phyloP scores from a whole-genome alignment of 768 basidiomycete genomes.

The Clitopilus hobsonii region DNA sequence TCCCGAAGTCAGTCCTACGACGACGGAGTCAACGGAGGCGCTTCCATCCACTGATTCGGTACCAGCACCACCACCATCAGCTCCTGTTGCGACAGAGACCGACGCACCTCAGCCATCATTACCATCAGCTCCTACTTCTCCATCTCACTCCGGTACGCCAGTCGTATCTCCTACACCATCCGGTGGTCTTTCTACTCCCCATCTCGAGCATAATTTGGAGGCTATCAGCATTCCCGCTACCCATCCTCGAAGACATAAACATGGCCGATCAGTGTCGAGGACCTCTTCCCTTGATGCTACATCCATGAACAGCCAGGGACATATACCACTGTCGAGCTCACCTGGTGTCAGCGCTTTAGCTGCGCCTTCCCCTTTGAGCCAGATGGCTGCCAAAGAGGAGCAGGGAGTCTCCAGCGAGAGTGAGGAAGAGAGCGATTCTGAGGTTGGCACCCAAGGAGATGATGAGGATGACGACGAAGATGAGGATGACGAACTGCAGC shows the following conservation, averaged over 20 bases:
- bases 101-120: background rate
- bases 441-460: conserved; percentile 5
- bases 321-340: background rate
- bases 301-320: background rate
- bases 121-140: background rate
- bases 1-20: background rate
- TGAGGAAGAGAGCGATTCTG: conserved; percentile 5
- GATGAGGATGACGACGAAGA: conserved; percentile 14
- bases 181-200: background rate
- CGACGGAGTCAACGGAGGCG: background rate
- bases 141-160: background rate
- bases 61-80: background rate
- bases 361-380: background rate
- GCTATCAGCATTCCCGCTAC: conserved; percentile 11
- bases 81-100: background rate
- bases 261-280: conserved; percentile 7
- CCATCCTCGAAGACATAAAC: conserved; percentile 9
- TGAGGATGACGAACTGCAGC: background rate
- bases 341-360: background rate
- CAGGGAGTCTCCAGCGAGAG: background rate
- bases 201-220: conserved; percentile 13
- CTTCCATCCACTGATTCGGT: background rate
- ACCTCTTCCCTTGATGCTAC: conserved; percentile 3
- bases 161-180: background rate
- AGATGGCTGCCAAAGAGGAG: background rate